Percentiles rank a stretch among this genome's conserved stretches.
Conservation (phyloP, 73 alveolate species). For the Paramecium tetraurelia region DNA sequence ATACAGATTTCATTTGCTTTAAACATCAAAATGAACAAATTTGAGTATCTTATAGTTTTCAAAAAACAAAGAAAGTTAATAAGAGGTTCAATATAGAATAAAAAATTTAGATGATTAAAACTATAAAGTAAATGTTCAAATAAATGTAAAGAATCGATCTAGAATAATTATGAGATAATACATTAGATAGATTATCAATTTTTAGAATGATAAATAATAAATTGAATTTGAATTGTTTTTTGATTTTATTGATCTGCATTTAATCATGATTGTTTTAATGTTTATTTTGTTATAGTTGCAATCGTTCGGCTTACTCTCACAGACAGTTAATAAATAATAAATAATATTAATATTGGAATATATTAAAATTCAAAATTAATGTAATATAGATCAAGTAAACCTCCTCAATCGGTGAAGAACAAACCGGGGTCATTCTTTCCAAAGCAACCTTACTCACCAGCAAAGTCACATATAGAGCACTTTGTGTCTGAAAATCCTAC, state of each 20-base stretch:
- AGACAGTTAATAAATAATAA: not conserved
- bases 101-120: not conserved
- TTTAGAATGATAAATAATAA: not conserved
- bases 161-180: not conserved
- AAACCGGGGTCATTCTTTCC: slow-evolving; percentile 40
- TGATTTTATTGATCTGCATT: not conserved
- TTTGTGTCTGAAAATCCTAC: slow-evolving; percentile 17
- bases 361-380: slow-evolving; percentile 7
- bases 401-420: slow-evolving; percentile 50
- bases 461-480: slow-evolving; percentile 27
- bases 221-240: not conserved
- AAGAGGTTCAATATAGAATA: not conserved
- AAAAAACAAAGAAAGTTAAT: too few relatives aligned
- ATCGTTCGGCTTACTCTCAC: not conserved
- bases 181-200: not conserved
- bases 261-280: not conserved
- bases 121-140: not conserved
- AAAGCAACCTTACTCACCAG: slow-evolving; percentile 38
- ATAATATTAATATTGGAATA: not conserved
- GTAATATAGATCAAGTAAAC: slow-evolving; percentile 36
- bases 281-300: not conserved
- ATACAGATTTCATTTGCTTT: not conserved
- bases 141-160: not conserved
- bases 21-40: not conserved
- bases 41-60: not conserved